These are phyloP conservation scores for Diaporthe sp. DNA, from an alignment of 2,329 filamentous ascomycete genomes.

Conservation along the genomic window DNA sequence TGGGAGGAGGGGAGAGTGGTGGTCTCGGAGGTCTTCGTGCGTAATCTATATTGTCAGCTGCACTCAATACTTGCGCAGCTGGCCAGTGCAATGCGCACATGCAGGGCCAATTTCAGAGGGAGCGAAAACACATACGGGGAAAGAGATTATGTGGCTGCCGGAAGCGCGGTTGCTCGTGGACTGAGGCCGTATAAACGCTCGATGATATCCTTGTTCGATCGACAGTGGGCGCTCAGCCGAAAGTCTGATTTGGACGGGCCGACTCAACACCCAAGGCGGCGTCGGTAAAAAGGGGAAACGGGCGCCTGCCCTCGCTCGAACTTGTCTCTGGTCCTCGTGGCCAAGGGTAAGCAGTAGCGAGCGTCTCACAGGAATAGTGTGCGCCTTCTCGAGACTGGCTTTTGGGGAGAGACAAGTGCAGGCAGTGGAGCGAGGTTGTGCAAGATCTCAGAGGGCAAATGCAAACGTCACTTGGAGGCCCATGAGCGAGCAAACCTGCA, in stretches of 20 bases:
- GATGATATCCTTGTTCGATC: conserved; percentile 35
- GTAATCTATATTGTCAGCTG: conserved; percentile 42
- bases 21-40: conserved; percentile 36
- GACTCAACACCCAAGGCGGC: background rate
- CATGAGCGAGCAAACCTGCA: conserved; percentile 25
- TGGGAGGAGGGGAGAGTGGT: conserved; percentile 38
- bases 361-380: conserved; percentile 34
- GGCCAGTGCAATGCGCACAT: conserved; percentile 14
- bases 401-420: conserved; percentile 31
- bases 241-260: background rate
- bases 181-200: conserved; percentile 35
- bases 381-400: conserved; percentile 33
- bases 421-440: conserved; percentile 16
- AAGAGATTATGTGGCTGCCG: conserved; percentile 33
- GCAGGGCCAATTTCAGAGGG: conserved; percentile 10
- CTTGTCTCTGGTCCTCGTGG: conserved; percentile 36
- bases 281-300: conserved; percentile 22
- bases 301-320: conserved; percentile 26
- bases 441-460: conserved; percentile 17
- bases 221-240: conserved; percentile 15
- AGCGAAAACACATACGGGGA: conserved; percentile 32
- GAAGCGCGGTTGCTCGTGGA: conserved; percentile 28
- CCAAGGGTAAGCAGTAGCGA: conserved; percentile 32
- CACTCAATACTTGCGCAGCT: conserved; percentile 30
- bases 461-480: conserved; percentile 18